These are phyloP conservation scores for Chlamydomonas sp. DNA, from an alignment of 139 green algal genomes.

Conservation along the genomic window DNA sequence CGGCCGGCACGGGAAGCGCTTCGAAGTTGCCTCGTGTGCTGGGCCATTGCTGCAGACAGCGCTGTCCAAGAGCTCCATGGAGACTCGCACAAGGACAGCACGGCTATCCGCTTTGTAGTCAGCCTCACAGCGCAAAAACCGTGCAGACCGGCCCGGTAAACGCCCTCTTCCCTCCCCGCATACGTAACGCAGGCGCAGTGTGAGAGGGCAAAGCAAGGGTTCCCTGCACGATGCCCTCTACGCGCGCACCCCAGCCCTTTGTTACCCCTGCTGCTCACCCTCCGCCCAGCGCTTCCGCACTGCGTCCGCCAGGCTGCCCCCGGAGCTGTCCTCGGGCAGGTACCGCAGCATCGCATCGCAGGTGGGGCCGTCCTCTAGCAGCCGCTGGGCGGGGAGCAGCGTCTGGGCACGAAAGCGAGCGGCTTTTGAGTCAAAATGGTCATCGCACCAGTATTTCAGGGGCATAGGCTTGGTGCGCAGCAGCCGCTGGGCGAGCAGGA, in stretches of 20 bases:
- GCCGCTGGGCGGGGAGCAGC: slow-evolving; percentile 76
- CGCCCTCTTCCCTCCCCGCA: neutral
- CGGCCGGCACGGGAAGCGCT: too few species aligned
- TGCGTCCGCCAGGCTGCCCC: slow-evolving; percentile 36
- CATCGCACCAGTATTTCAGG: too few species aligned
- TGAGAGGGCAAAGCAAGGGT: too few species aligned
- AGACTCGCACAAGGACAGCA: too few species aligned
- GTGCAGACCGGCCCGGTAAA: too few species aligned
- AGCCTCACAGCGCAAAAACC: too few species aligned
- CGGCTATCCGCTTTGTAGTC: too few species aligned
- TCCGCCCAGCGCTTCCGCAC: slow-evolving; percentile 19
- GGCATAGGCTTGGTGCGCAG: neutral
- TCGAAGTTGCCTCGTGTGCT: too few species aligned
- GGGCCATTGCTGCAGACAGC: too few species aligned
- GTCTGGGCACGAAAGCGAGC: slow-evolving; percentile 35
- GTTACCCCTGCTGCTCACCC: neutral
- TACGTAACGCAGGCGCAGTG: neutral
- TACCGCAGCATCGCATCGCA: slow-evolving; percentile 50
- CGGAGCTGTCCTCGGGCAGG: slow-evolving; percentile 46
- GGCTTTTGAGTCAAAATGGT: too few species aligned
- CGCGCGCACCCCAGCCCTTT: neutral
- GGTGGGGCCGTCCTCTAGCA: slow-evolving; percentile 83
- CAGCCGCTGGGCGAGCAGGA: neutral
- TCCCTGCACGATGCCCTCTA: too few species aligned
- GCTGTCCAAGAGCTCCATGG: too few species aligned